phyloP scores from a whole-genome alignment of 345 rosid species.

The Sisymbrium irio region DNA sequence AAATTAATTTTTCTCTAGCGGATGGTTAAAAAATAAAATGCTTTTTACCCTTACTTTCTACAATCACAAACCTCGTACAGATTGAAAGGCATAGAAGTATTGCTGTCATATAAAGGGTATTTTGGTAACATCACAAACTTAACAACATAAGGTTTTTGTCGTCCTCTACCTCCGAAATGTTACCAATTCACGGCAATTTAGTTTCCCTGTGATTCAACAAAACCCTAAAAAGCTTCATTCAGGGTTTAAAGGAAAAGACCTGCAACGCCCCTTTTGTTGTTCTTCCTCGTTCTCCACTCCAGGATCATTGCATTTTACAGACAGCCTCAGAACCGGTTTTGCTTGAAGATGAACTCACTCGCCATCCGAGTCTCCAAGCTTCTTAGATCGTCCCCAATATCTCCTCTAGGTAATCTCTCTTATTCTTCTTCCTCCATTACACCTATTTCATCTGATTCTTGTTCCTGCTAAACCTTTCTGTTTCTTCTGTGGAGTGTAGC shows the following conservation, averaged over 20 bases:
- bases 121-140: not conserved
- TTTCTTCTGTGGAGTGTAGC: slow-evolving; percentile 19
- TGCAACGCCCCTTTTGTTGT: not conserved
- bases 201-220: not conserved
- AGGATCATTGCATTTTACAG: not conserved
- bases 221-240: not conserved
- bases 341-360: slow-evolving; percentile 28
- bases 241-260: not conserved
- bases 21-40: too few species aligned
- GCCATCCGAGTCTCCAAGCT: slow-evolving; percentile 24
- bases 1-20: too few species aligned
- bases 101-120: not conserved
- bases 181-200: not conserved
- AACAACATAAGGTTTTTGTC: slow-evolving; percentile 5
- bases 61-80: too few species aligned
- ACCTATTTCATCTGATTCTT: not conserved
- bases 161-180: not conserved
- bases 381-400: slow-evolving; percentile 13
- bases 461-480: not conserved
- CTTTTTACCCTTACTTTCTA: too few species aligned
- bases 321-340: not conserved
- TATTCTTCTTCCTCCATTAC: not conserved
- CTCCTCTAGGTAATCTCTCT: slow-evolving; percentile 18
- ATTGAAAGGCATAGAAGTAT: too few species aligned
- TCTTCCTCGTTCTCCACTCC: too few species aligned